Conservation (phyloP, 2,329 filamentous ascomycete species). For the Niveomyces coronatus region DNA sequence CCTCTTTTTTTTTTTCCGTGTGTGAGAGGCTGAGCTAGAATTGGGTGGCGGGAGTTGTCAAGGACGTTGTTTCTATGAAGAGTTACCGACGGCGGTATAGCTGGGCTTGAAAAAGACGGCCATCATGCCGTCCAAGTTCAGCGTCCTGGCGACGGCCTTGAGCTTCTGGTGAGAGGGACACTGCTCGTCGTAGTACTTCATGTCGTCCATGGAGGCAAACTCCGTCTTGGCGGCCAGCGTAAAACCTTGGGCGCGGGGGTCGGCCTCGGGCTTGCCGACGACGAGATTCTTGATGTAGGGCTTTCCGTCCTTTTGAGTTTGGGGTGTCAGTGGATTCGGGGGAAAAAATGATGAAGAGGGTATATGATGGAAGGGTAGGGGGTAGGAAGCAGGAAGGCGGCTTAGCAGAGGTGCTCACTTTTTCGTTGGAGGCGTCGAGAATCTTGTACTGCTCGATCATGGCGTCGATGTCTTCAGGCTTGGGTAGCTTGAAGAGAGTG, state of each 20-base stretch:
- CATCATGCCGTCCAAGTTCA: conserved; percentile 27
- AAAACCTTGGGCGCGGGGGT: conserved; percentile 54
- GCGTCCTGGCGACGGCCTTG: conserved; percentile 24
- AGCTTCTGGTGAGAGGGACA: conserved; percentile 34
- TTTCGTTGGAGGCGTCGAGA: conserved; percentile 29
- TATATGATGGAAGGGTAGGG: too few species aligned
- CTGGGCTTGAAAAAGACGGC: conserved; percentile 31
- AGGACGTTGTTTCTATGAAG: background rate
- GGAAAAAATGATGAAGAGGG: too few species aligned
- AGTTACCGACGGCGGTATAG: conserved; percentile 16
- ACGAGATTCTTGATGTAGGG: conserved; percentile 54
- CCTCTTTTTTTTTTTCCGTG: too few species aligned
- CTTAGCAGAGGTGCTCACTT: too few species aligned
- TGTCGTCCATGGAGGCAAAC: conserved; percentile 55
- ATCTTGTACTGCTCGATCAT: conserved; percentile 35
- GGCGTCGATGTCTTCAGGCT: conserved; percentile 31
- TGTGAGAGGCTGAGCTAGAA: too few species aligned
- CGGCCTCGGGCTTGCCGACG: conserved; percentile 43
- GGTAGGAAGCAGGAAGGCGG: too few species aligned
- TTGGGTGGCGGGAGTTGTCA: background rate
- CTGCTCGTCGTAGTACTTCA: conserved; percentile 57
- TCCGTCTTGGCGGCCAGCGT: conserved; percentile 53
- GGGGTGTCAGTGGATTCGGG: background rate
- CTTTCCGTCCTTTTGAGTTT: conserved; percentile 49
- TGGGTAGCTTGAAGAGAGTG: conserved; percentile 44